Evolutionary conservation across 495 filamentous ascomycete genomes (phyloP).

Genomic region (Hyphodiscus hymeniophilus): DNA sequence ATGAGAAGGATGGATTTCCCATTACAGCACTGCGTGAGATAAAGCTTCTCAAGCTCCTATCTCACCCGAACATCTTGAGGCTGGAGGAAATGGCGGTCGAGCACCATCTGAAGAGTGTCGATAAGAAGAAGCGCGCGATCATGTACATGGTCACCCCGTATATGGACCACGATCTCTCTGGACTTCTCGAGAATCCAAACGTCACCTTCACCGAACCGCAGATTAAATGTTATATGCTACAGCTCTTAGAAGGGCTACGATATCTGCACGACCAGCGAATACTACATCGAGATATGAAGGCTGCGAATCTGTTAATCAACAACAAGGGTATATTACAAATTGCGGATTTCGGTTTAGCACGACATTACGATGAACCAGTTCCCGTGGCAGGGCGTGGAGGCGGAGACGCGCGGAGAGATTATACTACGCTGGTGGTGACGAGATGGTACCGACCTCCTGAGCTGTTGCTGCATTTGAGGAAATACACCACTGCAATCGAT

Average conservation of each 20-base stretch:
- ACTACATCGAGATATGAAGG: conserved; percentile 97
- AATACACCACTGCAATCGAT: conserved; percentile 94
- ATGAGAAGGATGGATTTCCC: conserved; percentile 76
- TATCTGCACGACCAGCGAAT: conserved; percentile 90
- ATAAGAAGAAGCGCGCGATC: conserved; percentile 74
- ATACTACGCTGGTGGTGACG: conserved; percentile 91
- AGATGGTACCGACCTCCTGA: conserved; percentile 97
- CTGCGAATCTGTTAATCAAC: conserved; percentile 93
- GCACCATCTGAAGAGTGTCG: conserved; percentile 51
- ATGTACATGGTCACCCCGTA: conserved; percentile 99
- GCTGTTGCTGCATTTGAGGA: conserved; percentile 73
- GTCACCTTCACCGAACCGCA: conserved; percentile 81
- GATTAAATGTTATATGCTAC: conserved; percentile 96
- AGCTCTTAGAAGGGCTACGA: conserved; percentile 79
- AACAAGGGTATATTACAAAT: conserved; percentile 93
- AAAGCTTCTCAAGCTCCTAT: conserved; percentile 90
- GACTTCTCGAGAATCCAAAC: conserved; percentile 86
- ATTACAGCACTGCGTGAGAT: conserved; percentile 81
- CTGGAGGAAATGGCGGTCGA: conserved; percentile 97
- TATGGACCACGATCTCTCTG: conserved; percentile 97
- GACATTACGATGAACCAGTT: conserved; percentile 82
- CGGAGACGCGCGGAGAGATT: conserved; percentile 80
- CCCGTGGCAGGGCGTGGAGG: conserved; percentile 73
- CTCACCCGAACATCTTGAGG: conserved; percentile 78
- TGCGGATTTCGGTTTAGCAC: conserved; percentile 91